Evolutionary conservation across 441 rosid genomes (phyloP).

Genomic region (Jatropha multifida): DNA sequence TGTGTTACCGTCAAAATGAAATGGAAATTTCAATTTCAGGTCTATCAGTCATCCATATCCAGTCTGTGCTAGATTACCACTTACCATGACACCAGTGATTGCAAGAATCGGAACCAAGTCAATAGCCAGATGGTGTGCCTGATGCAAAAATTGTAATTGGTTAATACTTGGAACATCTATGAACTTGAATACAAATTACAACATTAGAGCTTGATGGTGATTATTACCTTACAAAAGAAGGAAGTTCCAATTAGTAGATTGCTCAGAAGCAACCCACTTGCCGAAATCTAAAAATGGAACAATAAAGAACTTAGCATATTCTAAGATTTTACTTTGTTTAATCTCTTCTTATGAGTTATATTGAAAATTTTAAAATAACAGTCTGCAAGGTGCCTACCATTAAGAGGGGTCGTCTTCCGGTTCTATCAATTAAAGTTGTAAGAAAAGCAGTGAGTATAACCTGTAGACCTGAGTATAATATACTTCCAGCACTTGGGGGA

Average conservation of each 20-base stretch:
- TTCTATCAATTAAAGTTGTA: conserved; percentile 49
- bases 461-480: conserved; percentile 25
- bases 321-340: background rate
- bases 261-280: conserved; percentile 49
- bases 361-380: background rate
- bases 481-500: conserved; percentile 34
- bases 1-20: background rate
- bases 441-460: conserved; percentile 36
- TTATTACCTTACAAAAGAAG: conserved; percentile 54
- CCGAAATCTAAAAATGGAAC: conserved; percentile 42
- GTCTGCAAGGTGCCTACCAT: conserved; percentile 29
- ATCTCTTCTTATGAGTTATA: background rate
- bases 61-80: too few relatives aligned
- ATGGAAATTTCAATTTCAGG: background rate
- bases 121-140: conserved; percentile 42
- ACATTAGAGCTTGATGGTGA: background rate
- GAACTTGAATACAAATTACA: background rate
- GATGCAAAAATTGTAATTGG: conserved; percentile 11
- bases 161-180: background rate
- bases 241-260: conserved; percentile 46
- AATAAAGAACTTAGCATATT: background rate
- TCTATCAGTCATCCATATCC: background rate
- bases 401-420: conserved; percentile 67
- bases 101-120: conserved; percentile 42
- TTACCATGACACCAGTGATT: conserved; percentile 53